These are phyloP conservation scores for Podospora pseudocomata DNA, from an alignment of 495 filamentous ascomycete genomes.

Conservation along the genomic window DNA sequence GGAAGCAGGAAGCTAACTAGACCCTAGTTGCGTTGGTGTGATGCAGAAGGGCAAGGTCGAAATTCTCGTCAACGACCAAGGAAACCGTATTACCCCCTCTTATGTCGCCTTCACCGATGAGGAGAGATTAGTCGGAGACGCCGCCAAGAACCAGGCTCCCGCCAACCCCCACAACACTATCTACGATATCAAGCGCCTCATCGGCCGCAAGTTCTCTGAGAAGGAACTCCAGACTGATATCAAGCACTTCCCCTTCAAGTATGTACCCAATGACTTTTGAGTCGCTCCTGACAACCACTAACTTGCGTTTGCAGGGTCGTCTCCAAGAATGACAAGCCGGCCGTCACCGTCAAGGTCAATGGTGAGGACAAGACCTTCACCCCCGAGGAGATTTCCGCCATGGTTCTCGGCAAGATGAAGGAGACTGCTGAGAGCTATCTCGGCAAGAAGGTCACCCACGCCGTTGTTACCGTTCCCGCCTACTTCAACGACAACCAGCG, in stretches of 20 bases:
- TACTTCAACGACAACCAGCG: constrained; percentile 99
- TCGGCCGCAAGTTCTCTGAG: constrained; percentile 84
- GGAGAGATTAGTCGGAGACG: constrained; percentile 94
- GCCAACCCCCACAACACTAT: constrained; percentile 85
- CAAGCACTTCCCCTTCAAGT: constrained; percentile 88
- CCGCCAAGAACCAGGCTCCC: constrained; percentile 98
- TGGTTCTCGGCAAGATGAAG: constrained; percentile 94
- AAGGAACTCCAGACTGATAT: constrained; percentile 79
- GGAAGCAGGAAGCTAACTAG: constrained; percentile 23
- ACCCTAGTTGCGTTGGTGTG: constrained; percentile 71
- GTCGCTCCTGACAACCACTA: constrained; percentile 5
- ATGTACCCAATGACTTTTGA: constrained; percentile 2
- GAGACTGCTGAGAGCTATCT: constrained; percentile 92
- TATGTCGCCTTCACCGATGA: constrained; percentile 99
- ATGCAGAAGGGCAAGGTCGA: constrained; percentile 99
- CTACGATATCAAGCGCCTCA: constrained; percentile 92
- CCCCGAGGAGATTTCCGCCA: constrained; percentile 83
- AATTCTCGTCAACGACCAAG: constrained; percentile 94
- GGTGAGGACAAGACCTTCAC: constrained; percentile 73
- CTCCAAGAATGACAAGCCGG: constrained; percentile 77
- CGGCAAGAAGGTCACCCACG: constrained; percentile 92
- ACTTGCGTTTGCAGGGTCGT: constrained; percentile 47
- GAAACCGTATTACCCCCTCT: constrained; percentile 97
- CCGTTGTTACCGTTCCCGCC: constrained; percentile 94
- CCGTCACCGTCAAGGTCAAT: constrained; percentile 72